Evolutionary conservation across 768 basidiomycete species (phyloP), one percentile per base, ranked within the genome.

Genomic region (Rhodocollybia butyracea): DNA sequence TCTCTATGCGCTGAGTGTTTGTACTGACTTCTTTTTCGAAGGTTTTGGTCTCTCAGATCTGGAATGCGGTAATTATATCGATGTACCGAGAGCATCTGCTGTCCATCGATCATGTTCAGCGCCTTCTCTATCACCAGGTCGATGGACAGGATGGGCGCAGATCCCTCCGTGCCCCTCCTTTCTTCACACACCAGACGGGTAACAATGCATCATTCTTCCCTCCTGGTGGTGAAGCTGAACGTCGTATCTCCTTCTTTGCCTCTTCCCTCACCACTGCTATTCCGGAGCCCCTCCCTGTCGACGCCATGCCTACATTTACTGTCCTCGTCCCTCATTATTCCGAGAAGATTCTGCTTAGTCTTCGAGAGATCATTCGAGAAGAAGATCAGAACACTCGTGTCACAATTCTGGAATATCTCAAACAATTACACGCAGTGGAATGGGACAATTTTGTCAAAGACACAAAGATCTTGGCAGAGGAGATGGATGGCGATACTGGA

Each of bases 371-470:
- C 63, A 99, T 99, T 60, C 85, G 96, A 55, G 97, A 99, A 70
- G 95, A 98, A 68, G 95, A 98, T 65, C 87, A 89, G 66, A 96
- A 84, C 67, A 98, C 96, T 7, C 92, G 97, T 3, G 97, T 99
- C 55, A 99, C 97, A 8, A 78, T 98, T 22, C 81, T 99, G 55
- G 97, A 99, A 72, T 99, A 99, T 70, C 77, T 98, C 68, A 99
- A 99, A 73, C 97, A 99, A 69, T 79, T 99, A 45, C 97, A 98
- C 68, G 96, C 97, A 19, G 81, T 98, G 56, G 97, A 99, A 68
- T 99, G 97, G 97, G 97, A 98, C 75, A 99, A 99, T 71, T 99
- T 99, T 66, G 97, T 99, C 63, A 94, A 95, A 77, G 97, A 99
- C 66, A 99, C 97, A 59, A 99, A 98, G 79, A 99, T 99, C 60